Evolutionary conservation across 176 grass and related monocot species (phyloP), one percentile per base, ranked within the genome.

Genomic region (Pontederia paniculata): DNA sequence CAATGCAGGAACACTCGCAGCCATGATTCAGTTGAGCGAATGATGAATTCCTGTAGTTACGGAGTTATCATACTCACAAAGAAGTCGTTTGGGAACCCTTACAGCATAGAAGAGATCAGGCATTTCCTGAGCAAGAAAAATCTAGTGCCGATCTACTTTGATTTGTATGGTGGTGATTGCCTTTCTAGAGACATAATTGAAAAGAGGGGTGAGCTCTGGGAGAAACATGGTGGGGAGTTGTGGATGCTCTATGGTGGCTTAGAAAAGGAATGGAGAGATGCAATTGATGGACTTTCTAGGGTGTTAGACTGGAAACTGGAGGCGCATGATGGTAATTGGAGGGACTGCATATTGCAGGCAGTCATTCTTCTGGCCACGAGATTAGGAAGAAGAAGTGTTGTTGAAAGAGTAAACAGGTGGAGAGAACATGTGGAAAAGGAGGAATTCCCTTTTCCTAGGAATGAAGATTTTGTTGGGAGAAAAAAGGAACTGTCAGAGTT

Each of bases 191-290:
- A 97, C 71, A 88, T 97, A 65, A 81, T 97, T 0, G 93, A 97
- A 66, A 97, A 83, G 77, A 83, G 93, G 67, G 93, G 93, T 70
- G 93, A 90, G n/a, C 47, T 88, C 65, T 97, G 93, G 93, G 93
- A 97, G 67, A 90, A 84, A 70, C 77, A 97, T 79, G 93, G 93
- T 21, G 93, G 93, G 65, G 93, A 97, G 61, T 69, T 97, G 20
- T 97, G 93, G 93, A 87, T 97, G 86, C 73, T 84, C 52, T 97
- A 97, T 66, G 93, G 86, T 60, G 93, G 93, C 41, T 68, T 97
- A 52, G 86, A 90, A 58, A 75, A 79, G 54, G 86, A 97, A 65
- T 97, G 93, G 93, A 88, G 70, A 75, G 86, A 97, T 64, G 82
- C 80, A 11, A 45, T 97, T 62, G 93, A 97, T 80, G 68, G 84